Evolutionary conservation across 2,329 filamentous ascomycete genomes (phyloP), one percentile per base, ranked within the genome.

Genomic region (Raffaelea ambrosiae): DNA sequence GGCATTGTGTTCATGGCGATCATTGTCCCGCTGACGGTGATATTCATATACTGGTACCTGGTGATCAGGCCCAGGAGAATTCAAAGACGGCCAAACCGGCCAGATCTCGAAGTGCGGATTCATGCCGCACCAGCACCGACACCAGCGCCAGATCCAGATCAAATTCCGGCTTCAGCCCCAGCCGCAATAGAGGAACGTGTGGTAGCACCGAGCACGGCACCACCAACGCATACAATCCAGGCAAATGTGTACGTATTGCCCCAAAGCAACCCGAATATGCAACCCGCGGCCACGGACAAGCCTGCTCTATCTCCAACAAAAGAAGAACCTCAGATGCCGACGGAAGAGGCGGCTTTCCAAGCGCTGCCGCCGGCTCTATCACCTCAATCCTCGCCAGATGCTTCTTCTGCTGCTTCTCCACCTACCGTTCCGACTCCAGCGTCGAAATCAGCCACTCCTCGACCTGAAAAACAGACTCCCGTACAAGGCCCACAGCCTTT

Each of bases 1-100:
- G 69, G 69, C 2, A 61, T 71, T 26, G 62, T 72, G 16, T 61
- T 67, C 49, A 65, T 63, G 49, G 55, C 61, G 14, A 48, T 64
- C 8, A 48, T 66, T 7, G 48, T 53, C 10, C 53, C 60, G 2
- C 52, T 54, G 4, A 49, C 62, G 13, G 38, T 69, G 3, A 50
- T 57, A 0, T 36, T 67, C 13, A 44, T 60, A 4, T 62, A 62
- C 35, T 71, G 63, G 57, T 66, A 59, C 39, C 19, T 49, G 5
- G 31, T 56, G 8, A 40, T 51, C 40, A 44, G 46, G n/a, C 53
- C 53, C 2, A 40, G 26, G 3, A 35, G 40, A 19, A 13, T 10
- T 4, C 11, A 18, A 42, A 13, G 3, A 13, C 10, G 22, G 21
- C 16, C 4, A 18, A 20, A 18, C 3, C 38, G 26, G 26, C 26